A percentile compares a stretch with the other conserved stretches of the same genome.
phyloP scores from a whole-genome alignment of 345 rosid genomes.

The Linum trigynum region DNA sequence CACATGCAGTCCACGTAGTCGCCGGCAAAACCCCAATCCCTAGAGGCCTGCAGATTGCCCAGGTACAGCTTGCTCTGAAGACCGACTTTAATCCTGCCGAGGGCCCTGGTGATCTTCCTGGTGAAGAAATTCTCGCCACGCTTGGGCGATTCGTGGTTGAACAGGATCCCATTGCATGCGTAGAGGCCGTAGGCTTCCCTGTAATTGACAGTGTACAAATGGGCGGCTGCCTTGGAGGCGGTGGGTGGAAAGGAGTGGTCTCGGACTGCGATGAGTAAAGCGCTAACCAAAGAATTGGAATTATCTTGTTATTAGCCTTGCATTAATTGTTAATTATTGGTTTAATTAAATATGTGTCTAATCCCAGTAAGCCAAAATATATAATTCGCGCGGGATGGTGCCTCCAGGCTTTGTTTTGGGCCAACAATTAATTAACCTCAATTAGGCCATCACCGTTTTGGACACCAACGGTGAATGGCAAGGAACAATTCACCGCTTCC shows the following conservation, averaged over 20 bases:
- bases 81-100: slow-evolving; percentile 81
- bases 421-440: no score
- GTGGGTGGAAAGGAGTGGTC: slow-evolving; percentile 86
- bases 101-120: slow-evolving; percentile 83
- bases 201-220: slow-evolving; percentile 96
- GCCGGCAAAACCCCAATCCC: slow-evolving; percentile 97
- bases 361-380: no score
- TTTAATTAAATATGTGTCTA: no score
- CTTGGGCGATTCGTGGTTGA: slow-evolving; percentile 89
- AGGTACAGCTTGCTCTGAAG: slow-evolving; percentile 71
- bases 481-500: no score
- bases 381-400: no score
- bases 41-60: slow-evolving; percentile 76
- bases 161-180: slow-evolving; percentile 87
- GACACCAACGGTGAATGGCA: no score
- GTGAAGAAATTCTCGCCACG: slow-evolving; percentile 94
- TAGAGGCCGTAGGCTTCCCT: slow-evolving; percentile 77
- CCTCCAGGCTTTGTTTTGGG: no score
- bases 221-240: slow-evolving; percentile 86
- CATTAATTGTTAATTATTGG: no score
- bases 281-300: no score
- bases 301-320: no score
- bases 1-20: slow-evolving; percentile 99
- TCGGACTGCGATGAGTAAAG: slow-evolving; percentile 81
- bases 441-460: no score